A percentile compares a stretch with the other conserved stretches of the same genome.
phyloP scores from a whole-genome alignment of 257 asterid genomes.

The Echium plantagineum region DNA sequence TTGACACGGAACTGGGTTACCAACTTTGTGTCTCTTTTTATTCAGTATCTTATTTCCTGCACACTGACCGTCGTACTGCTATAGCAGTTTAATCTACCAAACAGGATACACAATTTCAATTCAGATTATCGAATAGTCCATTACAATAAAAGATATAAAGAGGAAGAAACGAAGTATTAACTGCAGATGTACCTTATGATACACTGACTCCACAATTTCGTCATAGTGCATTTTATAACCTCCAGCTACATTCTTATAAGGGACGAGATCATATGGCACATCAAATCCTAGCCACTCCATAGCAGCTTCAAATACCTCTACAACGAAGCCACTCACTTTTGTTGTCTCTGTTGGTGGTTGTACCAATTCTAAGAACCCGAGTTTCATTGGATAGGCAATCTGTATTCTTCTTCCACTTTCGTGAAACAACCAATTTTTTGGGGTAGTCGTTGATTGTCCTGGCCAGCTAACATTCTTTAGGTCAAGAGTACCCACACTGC shows the following conservation, averaged over 20 bases:
- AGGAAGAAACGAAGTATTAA: background rate
- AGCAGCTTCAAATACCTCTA: conserved; percentile 28
- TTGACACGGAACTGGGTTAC: no score
- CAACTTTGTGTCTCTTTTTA: no score
- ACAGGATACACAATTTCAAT: no score
- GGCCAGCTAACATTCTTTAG: conserved; percentile 10
- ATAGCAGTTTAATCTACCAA: no score
- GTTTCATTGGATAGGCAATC: conserved; percentile 18
- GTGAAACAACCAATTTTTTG: conserved; percentile 9
- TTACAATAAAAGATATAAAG: background rate
- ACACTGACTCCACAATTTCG: conserved; percentile 19
- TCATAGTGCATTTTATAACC: conserved; percentile 12
- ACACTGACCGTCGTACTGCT: no score
- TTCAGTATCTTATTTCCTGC: no score
- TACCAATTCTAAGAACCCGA: conserved; percentile 16
- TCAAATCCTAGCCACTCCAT: conserved; percentile 12
- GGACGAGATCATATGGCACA: conserved; percentile 21
- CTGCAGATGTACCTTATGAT: conserved; percentile 14
- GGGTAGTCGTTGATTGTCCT: conserved; percentile 13
- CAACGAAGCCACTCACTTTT: conserved; percentile 16
- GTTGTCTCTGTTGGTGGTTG: background rate
- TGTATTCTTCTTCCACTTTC: conserved; percentile 10
- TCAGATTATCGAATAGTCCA: no score
- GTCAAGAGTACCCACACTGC: conserved; percentile 9
- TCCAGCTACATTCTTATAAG: conserved; percentile 4